Conservation (phyloP, 2,329 filamentous ascomycete species). For the Lachnellula hyalina region DNA sequence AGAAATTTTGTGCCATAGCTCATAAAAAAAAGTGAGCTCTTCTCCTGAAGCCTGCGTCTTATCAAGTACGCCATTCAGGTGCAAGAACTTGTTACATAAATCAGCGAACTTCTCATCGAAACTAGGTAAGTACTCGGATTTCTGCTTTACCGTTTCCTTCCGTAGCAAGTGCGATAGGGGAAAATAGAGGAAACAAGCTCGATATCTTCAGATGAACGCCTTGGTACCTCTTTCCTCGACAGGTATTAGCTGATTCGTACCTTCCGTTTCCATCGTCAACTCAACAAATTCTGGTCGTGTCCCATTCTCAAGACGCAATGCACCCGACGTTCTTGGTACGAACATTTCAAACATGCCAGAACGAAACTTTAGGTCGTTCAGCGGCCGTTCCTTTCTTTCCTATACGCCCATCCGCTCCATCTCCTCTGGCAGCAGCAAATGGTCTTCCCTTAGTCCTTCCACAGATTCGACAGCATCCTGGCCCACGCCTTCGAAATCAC, state of each 20-base stretch:
- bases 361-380: constrained; percentile 7
- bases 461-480: constrained; percentile 20
- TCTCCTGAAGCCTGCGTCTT: not conserved
- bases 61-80: no score
- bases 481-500: constrained; percentile 20
- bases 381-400: constrained; percentile 7
- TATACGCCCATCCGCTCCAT: constrained; percentile 16
- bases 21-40: not conserved
- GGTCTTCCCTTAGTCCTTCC: constrained; percentile 11
- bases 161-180: not conserved
- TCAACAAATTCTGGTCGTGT: not conserved
- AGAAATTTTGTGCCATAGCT: not conserved
- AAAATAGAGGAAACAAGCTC: not conserved
- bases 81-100: no score
- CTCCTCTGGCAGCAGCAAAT: constrained; percentile 17
- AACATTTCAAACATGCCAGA: constrained; percentile 15
- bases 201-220: not conserved
- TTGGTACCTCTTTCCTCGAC: not conserved
- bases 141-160: not conserved
- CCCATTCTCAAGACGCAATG: not conserved
- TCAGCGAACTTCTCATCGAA: no score
- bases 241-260: not conserved
- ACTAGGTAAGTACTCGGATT: no score
- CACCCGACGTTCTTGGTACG: not conserved
- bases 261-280: not conserved